phyloP scores from a whole-genome alignment of 768 basidiomycete genomes.

The Mycena vulgaris region DNA sequence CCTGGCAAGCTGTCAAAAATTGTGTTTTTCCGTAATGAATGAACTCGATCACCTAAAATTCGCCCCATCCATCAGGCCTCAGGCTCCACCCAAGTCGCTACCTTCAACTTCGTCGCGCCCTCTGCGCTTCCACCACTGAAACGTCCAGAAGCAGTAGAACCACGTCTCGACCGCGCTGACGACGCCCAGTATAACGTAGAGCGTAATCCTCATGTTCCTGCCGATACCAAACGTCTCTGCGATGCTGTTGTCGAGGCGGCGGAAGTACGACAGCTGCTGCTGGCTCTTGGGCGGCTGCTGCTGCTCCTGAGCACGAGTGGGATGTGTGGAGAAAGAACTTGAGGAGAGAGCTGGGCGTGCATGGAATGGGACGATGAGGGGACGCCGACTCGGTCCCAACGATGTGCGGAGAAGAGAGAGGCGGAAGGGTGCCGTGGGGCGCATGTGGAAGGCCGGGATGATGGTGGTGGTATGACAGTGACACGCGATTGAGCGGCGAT shows the following conservation, averaged over 20 bases:
- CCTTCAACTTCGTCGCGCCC: background rate
- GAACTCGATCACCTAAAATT: slow-evolving; percentile 28
- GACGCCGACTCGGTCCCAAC: background rate
- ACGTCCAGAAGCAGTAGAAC: slow-evolving; percentile 26
- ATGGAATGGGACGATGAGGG: slow-evolving; percentile 17
- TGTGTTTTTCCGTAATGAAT: slow-evolving; percentile 8
- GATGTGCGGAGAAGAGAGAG: slow-evolving; percentile 17
- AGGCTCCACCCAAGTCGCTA: no score
- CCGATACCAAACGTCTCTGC: slow-evolving; percentile 20
- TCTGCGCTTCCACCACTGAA: slow-evolving; percentile 19
- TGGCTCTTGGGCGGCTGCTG: background rate
- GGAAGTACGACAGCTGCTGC: slow-evolving; percentile 2
- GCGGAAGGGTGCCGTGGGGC: slow-evolving; percentile 13
- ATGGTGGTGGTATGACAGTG: background rate
- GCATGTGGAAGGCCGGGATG: no score
- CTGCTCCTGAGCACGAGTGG: slow-evolving; percentile 14
- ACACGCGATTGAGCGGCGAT: background rate
- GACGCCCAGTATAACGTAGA: slow-evolving; percentile 21
- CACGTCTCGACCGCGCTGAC: slow-evolving; percentile 22
- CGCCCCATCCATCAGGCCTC: slow-evolving; percentile 13
- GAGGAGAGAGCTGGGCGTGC: slow-evolving; percentile 8
- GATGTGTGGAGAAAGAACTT: slow-evolving; percentile 16
- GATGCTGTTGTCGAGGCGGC: slow-evolving; percentile 13
- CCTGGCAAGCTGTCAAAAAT: slow-evolving; percentile 1
- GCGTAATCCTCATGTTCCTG: slow-evolving; percentile 12